Percentiles rank a stretch among this genome's conserved stretches.
Evolutionary conservation across 192 early-diverging fungal species (phyloP).

Genomic region (Coemansia furcata): DNA sequence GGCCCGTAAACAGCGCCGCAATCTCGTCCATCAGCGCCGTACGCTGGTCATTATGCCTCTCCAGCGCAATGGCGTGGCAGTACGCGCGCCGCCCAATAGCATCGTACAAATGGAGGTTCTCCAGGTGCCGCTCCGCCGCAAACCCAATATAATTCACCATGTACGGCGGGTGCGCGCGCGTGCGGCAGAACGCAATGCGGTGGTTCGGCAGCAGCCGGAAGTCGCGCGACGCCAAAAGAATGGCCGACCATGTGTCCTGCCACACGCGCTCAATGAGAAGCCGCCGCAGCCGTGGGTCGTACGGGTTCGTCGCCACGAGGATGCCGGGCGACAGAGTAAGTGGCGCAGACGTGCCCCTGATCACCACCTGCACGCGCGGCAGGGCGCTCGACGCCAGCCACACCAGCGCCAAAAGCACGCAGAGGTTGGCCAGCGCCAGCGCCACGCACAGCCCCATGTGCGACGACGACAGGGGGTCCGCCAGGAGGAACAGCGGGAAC

Average conservation of each 20-base stretch:
- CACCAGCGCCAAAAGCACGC: constrained; percentile 40
- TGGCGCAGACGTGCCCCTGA: constrained; percentile 52
- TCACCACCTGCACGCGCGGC: constrained; percentile 48
- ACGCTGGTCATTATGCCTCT: constrained; percentile 38
- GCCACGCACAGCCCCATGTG: constrained; percentile 51
- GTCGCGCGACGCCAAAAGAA: constrained; percentile 56
- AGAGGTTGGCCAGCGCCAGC: constrained; percentile 47
- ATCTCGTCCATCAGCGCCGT: constrained; percentile 51
- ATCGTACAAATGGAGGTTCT: constrained; percentile 62
- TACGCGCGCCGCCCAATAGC: constrained; percentile 57
- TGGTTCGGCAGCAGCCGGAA: constrained; percentile 57
- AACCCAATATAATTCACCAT: constrained; percentile 63
- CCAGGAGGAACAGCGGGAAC: constrained; percentile 55
- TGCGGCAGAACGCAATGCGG: constrained; percentile 55
- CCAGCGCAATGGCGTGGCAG: constrained; percentile 34
- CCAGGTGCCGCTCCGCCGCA: constrained; percentile 65
- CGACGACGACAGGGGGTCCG: constrained; percentile 45
- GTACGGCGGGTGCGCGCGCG: constrained; percentile 60
- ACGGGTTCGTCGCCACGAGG: constrained; percentile 28
- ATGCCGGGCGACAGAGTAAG: constrained; percentile 52
- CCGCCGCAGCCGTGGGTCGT: constrained; percentile 45
- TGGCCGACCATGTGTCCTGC: constrained; percentile 71
- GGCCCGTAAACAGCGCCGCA: constrained; percentile 54
- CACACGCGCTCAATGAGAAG: constrained; percentile 62
- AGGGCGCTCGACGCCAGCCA: constrained; percentile 37